Evolutionary conservation across 176 grass and related monocot genomes (phyloP).

Genomic region (Avena insularis): DNA sequence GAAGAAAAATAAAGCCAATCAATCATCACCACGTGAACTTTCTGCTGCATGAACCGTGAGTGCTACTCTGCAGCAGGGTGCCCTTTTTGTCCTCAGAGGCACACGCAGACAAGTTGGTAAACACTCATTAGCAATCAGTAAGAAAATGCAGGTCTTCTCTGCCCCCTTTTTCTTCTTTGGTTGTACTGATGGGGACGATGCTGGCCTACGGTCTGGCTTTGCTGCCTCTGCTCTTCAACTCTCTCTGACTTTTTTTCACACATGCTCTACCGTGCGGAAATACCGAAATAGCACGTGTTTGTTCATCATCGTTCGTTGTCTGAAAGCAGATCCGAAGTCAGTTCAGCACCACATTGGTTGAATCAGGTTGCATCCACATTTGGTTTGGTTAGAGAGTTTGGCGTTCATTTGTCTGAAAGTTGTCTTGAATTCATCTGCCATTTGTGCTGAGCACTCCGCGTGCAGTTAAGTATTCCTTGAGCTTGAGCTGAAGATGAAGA

Average conservation of each 20-base stretch:
- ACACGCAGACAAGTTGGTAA: constrained; percentile 21
- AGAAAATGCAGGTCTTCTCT: neutral
- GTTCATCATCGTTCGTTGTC: too few relatives aligned
- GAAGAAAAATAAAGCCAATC: neutral
- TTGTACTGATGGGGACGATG: neutral
- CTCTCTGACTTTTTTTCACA: neutral
- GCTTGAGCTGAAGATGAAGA: too few relatives aligned
- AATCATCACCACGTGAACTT: constrained; percentile 23
- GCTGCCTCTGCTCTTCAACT: neutral
- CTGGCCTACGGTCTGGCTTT: neutral
- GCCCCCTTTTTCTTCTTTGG: neutral
- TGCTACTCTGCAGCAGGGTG: constrained; percentile 26
- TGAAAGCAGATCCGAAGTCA: too few relatives aligned
- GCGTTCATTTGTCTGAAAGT: neutral
- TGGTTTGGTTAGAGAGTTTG: too few relatives aligned
- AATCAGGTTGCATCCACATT: too few relatives aligned
- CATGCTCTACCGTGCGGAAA: neutral
- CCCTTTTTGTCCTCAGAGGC: neutral
- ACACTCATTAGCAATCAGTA: constrained; percentile 44
- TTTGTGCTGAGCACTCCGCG: too few relatives aligned
- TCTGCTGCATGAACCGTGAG: constrained; percentile 2
- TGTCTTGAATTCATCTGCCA: neutral
- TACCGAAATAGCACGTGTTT: neutral
- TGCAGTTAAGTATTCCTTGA: too few relatives aligned
- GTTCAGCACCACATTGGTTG: too few relatives aligned